Evolutionary conservation across 371 early-diverging fungal species (phyloP).

Genomic region (Sporodiniella umbellata): DNA sequence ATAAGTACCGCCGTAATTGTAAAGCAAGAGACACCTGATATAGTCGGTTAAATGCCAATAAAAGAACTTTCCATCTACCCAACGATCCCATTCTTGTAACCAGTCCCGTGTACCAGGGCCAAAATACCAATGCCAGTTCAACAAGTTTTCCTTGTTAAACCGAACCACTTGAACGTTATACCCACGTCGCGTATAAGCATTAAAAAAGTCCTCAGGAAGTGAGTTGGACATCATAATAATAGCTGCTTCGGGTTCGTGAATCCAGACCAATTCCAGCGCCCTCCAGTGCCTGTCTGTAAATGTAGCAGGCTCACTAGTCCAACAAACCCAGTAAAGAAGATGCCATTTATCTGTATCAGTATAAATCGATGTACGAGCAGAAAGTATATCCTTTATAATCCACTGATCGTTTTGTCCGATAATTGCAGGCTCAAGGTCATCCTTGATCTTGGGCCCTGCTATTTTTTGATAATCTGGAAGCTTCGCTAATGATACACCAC

Average conservation of each 20-base stretch:
- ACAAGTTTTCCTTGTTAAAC: conserved; percentile 53
- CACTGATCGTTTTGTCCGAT: conserved; percentile 53
- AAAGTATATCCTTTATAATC: conserved; percentile 57
- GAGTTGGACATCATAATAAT: conserved; percentile 62
- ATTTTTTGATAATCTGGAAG: conserved; percentile 20
- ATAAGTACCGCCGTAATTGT: conserved; percentile 69
- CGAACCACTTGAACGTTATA: conserved; percentile 60
- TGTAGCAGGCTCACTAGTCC: conserved; percentile 60
- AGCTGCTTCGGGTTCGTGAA: conserved; percentile 61
- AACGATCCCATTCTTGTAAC: conserved; percentile 56
- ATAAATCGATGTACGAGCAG: conserved; percentile 51
- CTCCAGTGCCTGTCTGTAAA: conserved; percentile 63
- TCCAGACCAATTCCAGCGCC: conserved; percentile 62
- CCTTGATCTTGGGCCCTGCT: conserved; percentile 33
- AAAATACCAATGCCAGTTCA: conserved; percentile 62
- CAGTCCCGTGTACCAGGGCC: conserved; percentile 61
- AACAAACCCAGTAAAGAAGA: conserved; percentile 62
- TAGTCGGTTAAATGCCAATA: conserved; percentile 64
- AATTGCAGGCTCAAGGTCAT: conserved; percentile 28
- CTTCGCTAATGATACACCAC: conserved; percentile 42
- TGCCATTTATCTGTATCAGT: conserved; percentile 60
- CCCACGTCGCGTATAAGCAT: conserved; percentile 51
- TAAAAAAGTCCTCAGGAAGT: conserved; percentile 50
- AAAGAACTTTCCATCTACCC: conserved; percentile 54
- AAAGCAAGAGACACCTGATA: conserved; percentile 50